Evolutionary conservation across 768 basidiomycete species (phyloP).

Genomic region (Rossbeevera mucosa): DNA sequence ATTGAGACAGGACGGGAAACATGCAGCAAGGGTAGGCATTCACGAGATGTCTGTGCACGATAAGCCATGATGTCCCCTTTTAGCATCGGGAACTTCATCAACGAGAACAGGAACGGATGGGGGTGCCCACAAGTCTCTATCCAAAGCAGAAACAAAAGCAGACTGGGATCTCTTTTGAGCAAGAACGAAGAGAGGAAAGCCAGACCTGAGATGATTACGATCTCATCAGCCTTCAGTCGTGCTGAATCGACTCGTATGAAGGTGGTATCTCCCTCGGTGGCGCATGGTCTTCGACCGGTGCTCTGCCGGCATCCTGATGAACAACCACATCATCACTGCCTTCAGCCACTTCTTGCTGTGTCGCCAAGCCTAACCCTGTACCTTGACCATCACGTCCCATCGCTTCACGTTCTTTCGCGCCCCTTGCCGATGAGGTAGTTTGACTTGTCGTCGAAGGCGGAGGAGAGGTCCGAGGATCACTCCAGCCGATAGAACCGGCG

Average conservation of each 20-base stretch:
- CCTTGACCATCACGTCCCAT: slow-evolving; percentile 14
- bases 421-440: slow-evolving; percentile 9
- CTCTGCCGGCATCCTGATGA: slow-evolving; percentile 26
- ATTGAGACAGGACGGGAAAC: not conserved
- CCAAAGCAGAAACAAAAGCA: not conserved
- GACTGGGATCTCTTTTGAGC: not conserved
- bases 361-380: slow-evolving; percentile 15
- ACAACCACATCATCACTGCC: slow-evolving; percentile 23
- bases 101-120: not conserved
- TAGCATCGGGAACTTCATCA: not conserved
- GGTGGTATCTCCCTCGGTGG: slow-evolving; percentile 27
- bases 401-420: slow-evolving; percentile 25
- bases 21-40: not conserved
- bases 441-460: slow-evolving; percentile 22
- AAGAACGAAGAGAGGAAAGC: not conserved
- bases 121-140: not conserved
- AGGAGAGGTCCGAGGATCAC: slow-evolving; percentile 16
- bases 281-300: slow-evolving; percentile 14
- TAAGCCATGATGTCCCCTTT: not conserved
- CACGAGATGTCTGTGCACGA: not conserved
- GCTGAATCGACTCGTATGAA: slow-evolving; percentile 26
- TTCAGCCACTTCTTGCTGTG: slow-evolving; percentile 20
- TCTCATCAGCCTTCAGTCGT: slow-evolving; percentile 5
- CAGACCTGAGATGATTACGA: not conserved
- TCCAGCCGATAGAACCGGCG: slow-evolving; percentile 18